Percentiles rank a stretch among this genome's conserved stretches.
Conservation (phyloP, 2,329 filamentous ascomycete species). For the Beauveria rudraprayagi region DNA sequence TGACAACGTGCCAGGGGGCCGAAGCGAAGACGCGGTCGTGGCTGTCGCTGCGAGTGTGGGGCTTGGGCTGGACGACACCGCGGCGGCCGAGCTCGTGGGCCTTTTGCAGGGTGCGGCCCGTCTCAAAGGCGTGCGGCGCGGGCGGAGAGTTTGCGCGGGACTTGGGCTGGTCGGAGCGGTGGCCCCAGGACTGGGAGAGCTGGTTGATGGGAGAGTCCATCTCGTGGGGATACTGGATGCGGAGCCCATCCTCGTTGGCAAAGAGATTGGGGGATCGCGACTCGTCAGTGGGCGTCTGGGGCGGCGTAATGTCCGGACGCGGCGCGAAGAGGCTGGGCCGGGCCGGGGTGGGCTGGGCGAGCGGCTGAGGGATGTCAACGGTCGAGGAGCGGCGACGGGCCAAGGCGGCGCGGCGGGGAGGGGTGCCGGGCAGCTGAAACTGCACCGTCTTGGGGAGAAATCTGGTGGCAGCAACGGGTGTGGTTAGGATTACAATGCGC, state of each 20-base stretch:
- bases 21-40: constrained; percentile 64
- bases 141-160: constrained; percentile 68
- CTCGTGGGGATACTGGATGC: constrained; percentile 46
- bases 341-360: constrained; percentile 22
- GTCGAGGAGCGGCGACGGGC: constrained; percentile 22
- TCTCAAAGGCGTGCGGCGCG: constrained; percentile 67
- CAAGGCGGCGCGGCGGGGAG: constrained; percentile 30
- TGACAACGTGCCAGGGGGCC: constrained; percentile 76
- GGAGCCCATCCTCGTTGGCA: constrained; percentile 48
- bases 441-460: constrained; percentile 90
- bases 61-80: constrained; percentile 48
- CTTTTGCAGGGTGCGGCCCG: constrained; percentile 49
- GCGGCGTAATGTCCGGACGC: constrained; percentile 42
- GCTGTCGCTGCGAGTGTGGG: constrained; percentile 48
- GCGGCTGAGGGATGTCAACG: constrained; percentile 17
- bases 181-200: constrained; percentile 70
- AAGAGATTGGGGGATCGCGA: constrained; percentile 40
- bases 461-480: constrained; percentile 35
- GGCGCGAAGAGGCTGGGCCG: constrained; percentile 47
- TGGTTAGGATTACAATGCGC: background rate
- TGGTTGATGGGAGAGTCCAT: constrained; percentile 63
- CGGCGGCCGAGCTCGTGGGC: constrained; percentile 49
- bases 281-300: constrained; percentile 47
- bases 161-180: constrained; percentile 66
- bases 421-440: constrained; percentile 61